Percentiles rank a stretch among this genome's conserved stretches.
Conservation (phyloP, 2,329 filamentous ascomycete genomes). For the Leptodontidium sp. region DNA sequence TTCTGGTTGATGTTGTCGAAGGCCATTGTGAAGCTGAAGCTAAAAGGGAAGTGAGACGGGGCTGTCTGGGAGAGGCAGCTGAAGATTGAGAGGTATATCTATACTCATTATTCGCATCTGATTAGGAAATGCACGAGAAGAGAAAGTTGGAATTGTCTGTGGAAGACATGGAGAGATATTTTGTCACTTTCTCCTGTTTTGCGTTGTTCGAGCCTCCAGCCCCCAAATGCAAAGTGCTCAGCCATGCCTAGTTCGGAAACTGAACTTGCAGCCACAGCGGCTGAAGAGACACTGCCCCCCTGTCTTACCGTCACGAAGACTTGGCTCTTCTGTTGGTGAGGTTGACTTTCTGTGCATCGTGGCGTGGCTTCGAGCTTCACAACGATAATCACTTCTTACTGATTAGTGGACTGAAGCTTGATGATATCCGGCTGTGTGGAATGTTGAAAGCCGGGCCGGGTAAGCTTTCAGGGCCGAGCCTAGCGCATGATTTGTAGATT, state of each 20-base stretch:
- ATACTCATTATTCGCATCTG: constrained; percentile 16
- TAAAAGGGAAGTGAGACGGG: not conserved
- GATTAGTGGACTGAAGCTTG: not conserved
- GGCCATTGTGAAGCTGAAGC: constrained; percentile 21
- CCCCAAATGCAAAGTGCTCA: constrained; percentile 23
- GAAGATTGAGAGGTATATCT: not conserved
- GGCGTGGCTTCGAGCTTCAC: not conserved
- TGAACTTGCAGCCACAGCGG: constrained; percentile 25
- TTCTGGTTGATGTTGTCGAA: constrained; percentile 43
- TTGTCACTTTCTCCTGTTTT: constrained; percentile 12
- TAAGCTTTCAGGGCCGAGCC: constrained; percentile 19
- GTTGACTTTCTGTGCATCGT: not conserved
- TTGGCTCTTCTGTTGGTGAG: constrained; percentile 6
- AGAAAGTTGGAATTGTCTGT: constrained; percentile 4
- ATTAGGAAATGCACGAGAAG: not conserved
- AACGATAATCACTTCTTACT: not conserved
- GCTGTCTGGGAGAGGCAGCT: constrained; percentile 2
- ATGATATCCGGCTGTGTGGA: not conserved
- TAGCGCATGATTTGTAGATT: constrained; percentile 1
- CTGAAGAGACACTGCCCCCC: constrained; percentile 24
- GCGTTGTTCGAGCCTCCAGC: constrained; percentile 19
- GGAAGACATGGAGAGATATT: constrained; percentile 9
- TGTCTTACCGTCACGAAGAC: constrained; percentile 13
- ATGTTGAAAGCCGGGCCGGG: not conserved
- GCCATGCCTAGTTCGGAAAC: constrained; percentile 23